These are phyloP conservation scores for Thymus quinquecostatus DNA, from an alignment of 257 asterid genomes.

Conservation along the genomic window DNA sequence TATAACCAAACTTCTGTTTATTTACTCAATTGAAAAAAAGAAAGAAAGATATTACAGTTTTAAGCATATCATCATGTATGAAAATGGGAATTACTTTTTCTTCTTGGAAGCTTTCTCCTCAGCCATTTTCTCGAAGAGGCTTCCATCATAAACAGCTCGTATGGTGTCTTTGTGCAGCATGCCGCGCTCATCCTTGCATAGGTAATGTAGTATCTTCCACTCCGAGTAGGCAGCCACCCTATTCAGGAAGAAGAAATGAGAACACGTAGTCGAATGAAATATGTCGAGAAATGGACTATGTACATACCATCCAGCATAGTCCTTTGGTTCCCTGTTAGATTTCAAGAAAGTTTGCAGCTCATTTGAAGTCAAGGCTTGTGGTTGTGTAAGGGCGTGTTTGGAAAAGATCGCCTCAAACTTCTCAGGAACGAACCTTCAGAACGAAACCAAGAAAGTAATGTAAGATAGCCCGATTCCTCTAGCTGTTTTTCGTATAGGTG, in stretches of 20 bases:
- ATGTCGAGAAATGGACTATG: background rate
- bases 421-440: constrained; percentile 56
- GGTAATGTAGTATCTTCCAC: constrained; percentile 68
- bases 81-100: constrained; percentile 35
- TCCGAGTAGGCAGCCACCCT: constrained; percentile 73
- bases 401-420: constrained; percentile 77
- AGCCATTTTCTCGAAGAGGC: constrained; percentile 74
- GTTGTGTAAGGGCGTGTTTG: constrained; percentile 54
- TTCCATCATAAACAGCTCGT: constrained; percentile 74
- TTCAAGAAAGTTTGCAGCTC: constrained; percentile 60
- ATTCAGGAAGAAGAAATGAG: background rate
- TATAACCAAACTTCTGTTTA: constrained; percentile 20
- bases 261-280: background rate
- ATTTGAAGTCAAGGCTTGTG: constrained; percentile 53
- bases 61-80: background rate
- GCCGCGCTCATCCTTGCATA: constrained; percentile 77
- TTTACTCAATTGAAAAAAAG: constrained; percentile 16
- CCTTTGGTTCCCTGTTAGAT: constrained; percentile 72
- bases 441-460: background rate
- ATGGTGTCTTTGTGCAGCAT: constrained; percentile 59
- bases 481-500: background rate
- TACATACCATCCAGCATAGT: constrained; percentile 71
- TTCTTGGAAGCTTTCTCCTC: constrained; percentile 59
- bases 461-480: background rate
- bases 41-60: background rate